phyloP scores from a whole-genome alignment of 2,329 filamentous ascomycete species.

The Elsinoe fawcettii region DNA sequence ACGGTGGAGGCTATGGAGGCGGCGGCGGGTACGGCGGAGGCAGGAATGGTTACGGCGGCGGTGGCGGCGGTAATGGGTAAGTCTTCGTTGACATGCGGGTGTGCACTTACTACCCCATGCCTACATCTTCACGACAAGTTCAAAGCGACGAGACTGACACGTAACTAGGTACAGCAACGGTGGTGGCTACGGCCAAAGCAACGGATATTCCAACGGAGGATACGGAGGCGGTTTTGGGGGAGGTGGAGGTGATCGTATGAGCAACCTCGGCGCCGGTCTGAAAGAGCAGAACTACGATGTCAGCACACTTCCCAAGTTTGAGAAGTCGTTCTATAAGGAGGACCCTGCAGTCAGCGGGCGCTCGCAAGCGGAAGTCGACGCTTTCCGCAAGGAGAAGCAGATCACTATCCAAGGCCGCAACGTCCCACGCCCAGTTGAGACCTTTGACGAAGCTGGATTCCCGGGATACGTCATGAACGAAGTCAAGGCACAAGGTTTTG shows the following conservation, averaged over 20 bases:
- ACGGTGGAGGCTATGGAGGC: conserved; percentile 38
- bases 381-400: conserved; percentile 76
- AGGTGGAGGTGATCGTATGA: conserved; percentile 92
- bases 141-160: not conserved
- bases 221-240: conserved; percentile 47
- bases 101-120: no score
- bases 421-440: conserved; percentile 89
- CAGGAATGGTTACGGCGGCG: conserved; percentile 27
- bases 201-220: conserved; percentile 30
- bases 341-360: conserved; percentile 68
- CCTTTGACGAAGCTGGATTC: conserved; percentile 96
- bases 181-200: no score
- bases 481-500: conserved; percentile 96
- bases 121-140: not conserved
- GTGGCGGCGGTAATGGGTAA: conserved; percentile 12
- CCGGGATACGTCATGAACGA: conserved; percentile 96
- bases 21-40: conserved; percentile 42
- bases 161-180: conserved; percentile 23
- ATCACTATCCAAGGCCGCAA: conserved; percentile 75
- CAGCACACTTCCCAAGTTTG: conserved; percentile 79
- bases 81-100: not conserved
- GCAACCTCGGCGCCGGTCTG: conserved; percentile 75
- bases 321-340: conserved; percentile 99
- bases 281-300: conserved; percentile 87
- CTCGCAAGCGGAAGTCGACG: conserved; percentile 70